Evolutionary conservation across 352 stramenopile genomes (phyloP).

Genomic region (Phytophthora cryptogea): DNA sequence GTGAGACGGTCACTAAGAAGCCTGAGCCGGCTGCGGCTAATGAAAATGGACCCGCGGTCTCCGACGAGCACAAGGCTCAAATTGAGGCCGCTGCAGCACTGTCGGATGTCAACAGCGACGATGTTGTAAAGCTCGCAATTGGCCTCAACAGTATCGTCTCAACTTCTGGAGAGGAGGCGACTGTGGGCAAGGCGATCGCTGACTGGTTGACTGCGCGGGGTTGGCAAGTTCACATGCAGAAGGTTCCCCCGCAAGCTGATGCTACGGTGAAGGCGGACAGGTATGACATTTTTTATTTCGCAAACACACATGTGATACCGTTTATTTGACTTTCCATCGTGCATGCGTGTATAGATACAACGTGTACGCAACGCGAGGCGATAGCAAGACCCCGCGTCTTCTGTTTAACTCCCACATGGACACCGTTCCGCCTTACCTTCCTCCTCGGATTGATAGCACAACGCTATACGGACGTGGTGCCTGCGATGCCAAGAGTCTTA

Average conservation of each 20-base stretch:
- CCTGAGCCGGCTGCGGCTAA: conserved; percentile 1
- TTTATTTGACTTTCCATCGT: conserved; percentile 3
- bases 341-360: conserved; percentile 56
- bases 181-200: conserved; percentile 66
- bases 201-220: conserved; percentile 67
- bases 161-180: conserved; percentile 74
- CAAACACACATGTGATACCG: not conserved
- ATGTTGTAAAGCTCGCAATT: conserved; percentile 66
- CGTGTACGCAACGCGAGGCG: conserved; percentile 66
- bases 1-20: conserved; percentile 39
- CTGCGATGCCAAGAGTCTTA: conserved; percentile 84
- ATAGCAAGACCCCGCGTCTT: conserved; percentile 58
- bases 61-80: conserved; percentile 50
- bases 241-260: conserved; percentile 65
- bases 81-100: conserved; percentile 53
- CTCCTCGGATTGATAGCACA: conserved; percentile 61
- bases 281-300: conserved; percentile 26
- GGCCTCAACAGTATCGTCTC: conserved; percentile 74
- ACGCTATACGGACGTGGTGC: conserved; percentile 81
- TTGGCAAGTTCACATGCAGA: conserved; percentile 80
- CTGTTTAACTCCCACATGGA: conserved; percentile 91
- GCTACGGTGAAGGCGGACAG: conserved; percentile 60
- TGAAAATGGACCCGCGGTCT: conserved; percentile 24
- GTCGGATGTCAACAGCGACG: conserved; percentile 58
- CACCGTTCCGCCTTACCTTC: conserved; percentile 76